Evolutionary conservation across 1,139 yeast genomes (phyloP).

Genomic region (Candida sojae): DNA sequence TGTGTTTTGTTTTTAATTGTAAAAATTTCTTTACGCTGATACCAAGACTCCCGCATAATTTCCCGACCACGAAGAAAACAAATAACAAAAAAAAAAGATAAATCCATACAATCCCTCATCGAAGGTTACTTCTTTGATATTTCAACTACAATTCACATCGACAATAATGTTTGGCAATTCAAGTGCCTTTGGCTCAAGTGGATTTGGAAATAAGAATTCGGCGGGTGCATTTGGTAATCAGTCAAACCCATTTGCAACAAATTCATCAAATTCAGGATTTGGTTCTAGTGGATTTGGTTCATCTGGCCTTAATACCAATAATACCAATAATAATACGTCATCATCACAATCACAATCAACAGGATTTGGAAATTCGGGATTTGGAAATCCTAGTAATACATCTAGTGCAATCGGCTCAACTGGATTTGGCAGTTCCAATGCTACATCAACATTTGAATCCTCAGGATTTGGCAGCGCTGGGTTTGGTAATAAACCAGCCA

Average conservation of each 20-base stretch:
- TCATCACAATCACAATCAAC: not conserved
- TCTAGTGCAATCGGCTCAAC: slow-evolving; percentile 12
- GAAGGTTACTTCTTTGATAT: too few species aligned
- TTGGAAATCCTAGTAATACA: slow-evolving; percentile 3
- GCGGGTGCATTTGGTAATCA: slow-evolving; percentile 15
- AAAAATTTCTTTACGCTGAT: not conserved
- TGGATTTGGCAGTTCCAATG: slow-evolving; percentile 5
- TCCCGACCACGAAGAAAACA: too few species aligned
- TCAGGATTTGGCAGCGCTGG: slow-evolving; percentile 9
- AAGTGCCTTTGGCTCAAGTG: slow-evolving; percentile 15
- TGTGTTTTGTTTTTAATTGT: not conserved
- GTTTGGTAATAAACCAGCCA: slow-evolving; percentile 13
- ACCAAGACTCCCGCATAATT: not conserved
- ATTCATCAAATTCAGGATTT: slow-evolving; percentile 5
- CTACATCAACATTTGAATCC: slow-evolving; percentile 11
- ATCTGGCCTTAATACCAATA: not conserved
- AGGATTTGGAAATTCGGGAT: slow-evolving; percentile 7
- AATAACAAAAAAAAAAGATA: too few species aligned
- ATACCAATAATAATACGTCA: not conserved
- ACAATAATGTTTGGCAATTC: slow-evolving; percentile 3
- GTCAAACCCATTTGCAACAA: slow-evolving; percentile 12
- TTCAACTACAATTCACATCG: not conserved
- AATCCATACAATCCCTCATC: too few species aligned
- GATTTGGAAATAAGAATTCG: slow-evolving; percentile 19
- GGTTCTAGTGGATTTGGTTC: not conserved